A percentile compares a stretch with the other conserved stretches of the same genome.
phyloP scores from a whole-genome alignment of 2,329 filamentous ascomycete species.

The Trichocomaceae sp. region DNA sequence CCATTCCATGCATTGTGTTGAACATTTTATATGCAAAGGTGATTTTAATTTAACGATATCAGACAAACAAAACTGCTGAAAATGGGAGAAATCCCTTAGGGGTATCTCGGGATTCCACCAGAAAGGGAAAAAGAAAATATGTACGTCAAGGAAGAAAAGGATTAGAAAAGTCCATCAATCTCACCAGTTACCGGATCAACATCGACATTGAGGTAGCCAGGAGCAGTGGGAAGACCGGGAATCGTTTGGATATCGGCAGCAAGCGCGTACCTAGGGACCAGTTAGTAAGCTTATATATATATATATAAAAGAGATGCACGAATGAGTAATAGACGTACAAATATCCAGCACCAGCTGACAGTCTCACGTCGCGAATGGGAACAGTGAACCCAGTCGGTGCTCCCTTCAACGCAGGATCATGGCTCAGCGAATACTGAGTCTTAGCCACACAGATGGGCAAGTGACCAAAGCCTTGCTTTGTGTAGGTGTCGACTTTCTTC shows the following conservation, averaged over 20 bases:
- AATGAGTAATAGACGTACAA: conserved; percentile 50
- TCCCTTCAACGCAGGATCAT: conserved; percentile 89
- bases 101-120: not conserved
- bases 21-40: conserved; percentile 11
- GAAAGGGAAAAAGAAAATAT: no score
- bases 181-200: conserved; percentile 73
- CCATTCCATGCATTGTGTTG: conserved; percentile 13
- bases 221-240: conserved; percentile 87
- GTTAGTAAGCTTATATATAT: conserved; percentile 22
- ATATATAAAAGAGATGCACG: not conserved
- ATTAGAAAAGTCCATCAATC: conserved; percentile 81
- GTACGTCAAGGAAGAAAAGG: not conserved
- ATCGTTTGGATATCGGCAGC: conserved; percentile 98
- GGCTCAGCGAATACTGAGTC: conserved; percentile 94
- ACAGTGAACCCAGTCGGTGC: conserved; percentile 91
- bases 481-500: conserved; percentile 94
- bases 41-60: conserved; percentile 2
- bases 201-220: conserved; percentile 92
- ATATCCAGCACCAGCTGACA: conserved; percentile 92
- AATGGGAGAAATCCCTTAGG: not conserved
- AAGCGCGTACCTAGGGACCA: conserved; percentile 66
- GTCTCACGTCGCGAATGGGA: conserved; percentile 85
- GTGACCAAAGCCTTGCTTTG: conserved; percentile 82
- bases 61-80: not conserved
- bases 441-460: conserved; percentile 95